phyloP scores from a whole-genome alignment of 2,329 filamentous ascomycete species.

The Aureobasidium mangrovei region DNA sequence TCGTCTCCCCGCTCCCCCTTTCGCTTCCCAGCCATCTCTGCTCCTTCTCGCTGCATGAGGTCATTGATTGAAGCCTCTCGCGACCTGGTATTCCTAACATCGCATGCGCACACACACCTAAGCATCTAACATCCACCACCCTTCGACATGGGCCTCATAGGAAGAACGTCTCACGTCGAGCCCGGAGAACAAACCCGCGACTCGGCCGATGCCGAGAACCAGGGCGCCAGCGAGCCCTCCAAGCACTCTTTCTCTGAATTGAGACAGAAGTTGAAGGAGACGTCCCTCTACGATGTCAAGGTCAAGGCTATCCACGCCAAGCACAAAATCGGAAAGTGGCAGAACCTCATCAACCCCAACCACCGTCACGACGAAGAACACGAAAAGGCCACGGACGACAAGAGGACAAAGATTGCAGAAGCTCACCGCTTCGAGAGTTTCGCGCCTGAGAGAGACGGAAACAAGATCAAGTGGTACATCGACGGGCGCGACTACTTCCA shows the following conservation, averaged over 20 bases:
- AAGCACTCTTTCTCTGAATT: constrained; percentile 23
- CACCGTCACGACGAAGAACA: constrained; percentile 93
- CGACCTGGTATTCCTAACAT: neutral
- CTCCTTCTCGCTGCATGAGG: neutral
- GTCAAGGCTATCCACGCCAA: constrained; percentile 51
- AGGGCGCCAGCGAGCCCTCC: constrained; percentile 17
- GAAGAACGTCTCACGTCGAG: constrained; percentile 11
- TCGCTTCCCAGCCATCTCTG: neutral
- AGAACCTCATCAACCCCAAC: constrained; percentile 68
- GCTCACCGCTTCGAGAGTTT: constrained; percentile 81
- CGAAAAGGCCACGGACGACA: constrained; percentile 73
- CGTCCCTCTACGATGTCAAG: constrained; percentile 40
- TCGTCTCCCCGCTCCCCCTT: neutral
- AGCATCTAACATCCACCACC: neutral
- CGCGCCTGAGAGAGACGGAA: constrained; percentile 77
- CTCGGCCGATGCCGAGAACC: neutral
- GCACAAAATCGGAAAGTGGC: constrained; percentile 55
- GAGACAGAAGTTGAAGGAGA: constrained; percentile 38
- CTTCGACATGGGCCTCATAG: constrained; percentile 11
- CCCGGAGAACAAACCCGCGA: neutral
- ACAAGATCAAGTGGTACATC: constrained; percentile 93
- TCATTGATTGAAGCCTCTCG: no score
- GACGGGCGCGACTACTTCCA: constrained; percentile 94
- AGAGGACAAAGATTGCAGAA: constrained; percentile 62
- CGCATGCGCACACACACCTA: neutral